phyloP scores from a whole-genome alignment of 1,139 yeast species.

The Keqinozyma sinolaborantium region DNA sequence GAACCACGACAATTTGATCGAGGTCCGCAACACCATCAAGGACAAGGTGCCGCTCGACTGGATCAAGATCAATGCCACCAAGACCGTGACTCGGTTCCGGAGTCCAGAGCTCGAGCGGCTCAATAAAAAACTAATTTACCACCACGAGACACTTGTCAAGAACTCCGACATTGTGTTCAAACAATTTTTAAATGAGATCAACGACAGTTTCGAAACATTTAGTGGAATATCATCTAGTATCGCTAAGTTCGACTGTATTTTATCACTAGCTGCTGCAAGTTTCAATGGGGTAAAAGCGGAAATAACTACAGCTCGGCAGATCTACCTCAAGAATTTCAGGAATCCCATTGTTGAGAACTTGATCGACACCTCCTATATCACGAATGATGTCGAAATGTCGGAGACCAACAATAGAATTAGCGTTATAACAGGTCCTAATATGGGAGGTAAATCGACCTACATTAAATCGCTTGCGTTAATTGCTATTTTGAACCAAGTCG shows the following conservation, averaged over 20 bases:
- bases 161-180: constrained; percentile 57
- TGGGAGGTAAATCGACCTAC: constrained; percentile 98
- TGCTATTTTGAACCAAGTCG: constrained; percentile 85
- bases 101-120: constrained; percentile 55
- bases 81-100: constrained; percentile 67
- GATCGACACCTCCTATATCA: constrained; percentile 48
- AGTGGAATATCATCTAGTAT: constrained; percentile 48
- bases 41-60: constrained; percentile 66
- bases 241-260: constrained; percentile 68
- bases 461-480: constrained; percentile 89
- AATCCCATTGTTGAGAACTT: constrained; percentile 77
- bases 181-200: constrained; percentile 44
- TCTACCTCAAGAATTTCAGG: constrained; percentile 58
- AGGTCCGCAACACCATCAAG: constrained; percentile 58
- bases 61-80: constrained; percentile 73
- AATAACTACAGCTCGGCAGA: constrained; percentile 47
- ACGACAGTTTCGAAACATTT: constrained; percentile 48
- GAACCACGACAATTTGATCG: constrained; percentile 69
- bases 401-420: constrained; percentile 46
- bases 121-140: constrained; percentile 55
- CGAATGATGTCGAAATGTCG: constrained; percentile 62
- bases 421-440: constrained; percentile 92
- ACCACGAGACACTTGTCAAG: constrained; percentile 54
- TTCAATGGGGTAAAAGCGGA: constrained; percentile 54
- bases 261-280: constrained; percentile 59